Evolutionary conservation across 1,284 basidiomycete species (phyloP), one percentile per base, ranked within the genome.

Genomic region (Ganoderma multipileum): DNA sequence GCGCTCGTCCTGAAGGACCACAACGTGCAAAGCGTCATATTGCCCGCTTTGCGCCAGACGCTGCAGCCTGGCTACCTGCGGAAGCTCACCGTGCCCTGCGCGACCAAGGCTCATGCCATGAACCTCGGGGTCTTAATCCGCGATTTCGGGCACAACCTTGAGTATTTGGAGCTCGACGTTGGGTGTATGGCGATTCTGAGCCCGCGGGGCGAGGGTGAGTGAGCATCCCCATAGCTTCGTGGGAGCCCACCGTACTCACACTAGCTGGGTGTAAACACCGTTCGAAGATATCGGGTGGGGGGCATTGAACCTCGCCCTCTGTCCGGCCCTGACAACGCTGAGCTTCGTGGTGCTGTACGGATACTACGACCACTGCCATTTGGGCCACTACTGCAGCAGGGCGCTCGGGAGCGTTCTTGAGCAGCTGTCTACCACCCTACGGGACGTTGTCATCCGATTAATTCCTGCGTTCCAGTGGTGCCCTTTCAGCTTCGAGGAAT

Each of bases 191-290:
- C 52, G 28, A 55, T 55, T 33, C 52, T 55, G 28, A 28, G 28
- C 52, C 52, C 52, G 30, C 52, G 52, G 8, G 16, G 52, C 20
- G 52, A 55, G 16, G 52, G 52, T 55, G 52, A 55, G 52, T 55
- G 6, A 12, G 26, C 5, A 9, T 26, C 23, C 47, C 3, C 2
- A 26, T n/a, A 20, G 16, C 52, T 55, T 33, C 52, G 9, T 28
- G 30, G 33, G 52, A 33, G 16, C 4, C 7, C 16, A 30, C 16
- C 18, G 52, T 55, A 20, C 52, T 55, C 18, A 55, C 52, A n/a
- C 3, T 12, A 12, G 0, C n/a, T 9, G n/a, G 50, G 16, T 52
- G 50, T 30, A 9, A 55, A 30, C 30, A 8, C 33, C 33, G 28
- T 30, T 28, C 28, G 28, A 52, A 52, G 47, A 52, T 14, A 18